A percentile compares a stretch with the other conserved stretches of the same genome.
These are phyloP conservation scores for Blastobotrys robertii DNA, from an alignment of 805 yeast genomes.

Conservation along the genomic window DNA sequence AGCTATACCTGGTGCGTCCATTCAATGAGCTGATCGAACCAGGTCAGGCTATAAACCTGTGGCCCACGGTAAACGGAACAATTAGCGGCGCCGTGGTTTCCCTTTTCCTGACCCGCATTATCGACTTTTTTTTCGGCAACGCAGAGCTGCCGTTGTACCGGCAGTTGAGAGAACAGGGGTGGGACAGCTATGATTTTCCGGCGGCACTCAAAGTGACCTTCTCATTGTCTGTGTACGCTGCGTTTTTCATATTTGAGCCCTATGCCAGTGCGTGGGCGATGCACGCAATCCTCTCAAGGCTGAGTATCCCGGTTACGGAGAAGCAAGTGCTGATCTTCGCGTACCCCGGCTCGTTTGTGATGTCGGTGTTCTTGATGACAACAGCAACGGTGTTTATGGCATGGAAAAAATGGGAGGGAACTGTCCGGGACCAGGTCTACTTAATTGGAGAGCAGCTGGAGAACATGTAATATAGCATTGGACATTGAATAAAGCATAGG, in stretches of 20 bases:
- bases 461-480: conserved; percentile 15
- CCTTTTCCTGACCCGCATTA: too few species aligned
- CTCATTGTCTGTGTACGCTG: background rate
- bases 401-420: conserved; percentile 8
- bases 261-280: too few species aligned
- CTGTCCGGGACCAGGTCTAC: conserved; percentile 26
- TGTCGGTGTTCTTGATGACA: too few species aligned
- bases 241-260: too few species aligned
- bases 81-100: background rate
- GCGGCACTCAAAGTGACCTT: conserved; percentile 1
- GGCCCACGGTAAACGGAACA: conserved; percentile 2
- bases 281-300: background rate
- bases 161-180: conserved; percentile 9
- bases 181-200: conserved; percentile 8
- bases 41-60: background rate
- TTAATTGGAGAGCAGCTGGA: conserved; percentile 27
- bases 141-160: conserved; percentile 8
- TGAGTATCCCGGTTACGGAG: conserved; percentile 1
- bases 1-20: background rate
- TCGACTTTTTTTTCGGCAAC: too few species aligned
- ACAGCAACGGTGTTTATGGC: conserved; percentile 1
- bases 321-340: conserved; percentile 1
- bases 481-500: background rate
- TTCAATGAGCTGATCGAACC: background rate
- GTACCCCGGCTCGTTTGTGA: conserved; percentile 6